Evolutionary conservation across 495 filamentous ascomycete genomes (phyloP), one percentile per base, ranked within the genome.

Genomic region (Extremus antarcticus): DNA sequence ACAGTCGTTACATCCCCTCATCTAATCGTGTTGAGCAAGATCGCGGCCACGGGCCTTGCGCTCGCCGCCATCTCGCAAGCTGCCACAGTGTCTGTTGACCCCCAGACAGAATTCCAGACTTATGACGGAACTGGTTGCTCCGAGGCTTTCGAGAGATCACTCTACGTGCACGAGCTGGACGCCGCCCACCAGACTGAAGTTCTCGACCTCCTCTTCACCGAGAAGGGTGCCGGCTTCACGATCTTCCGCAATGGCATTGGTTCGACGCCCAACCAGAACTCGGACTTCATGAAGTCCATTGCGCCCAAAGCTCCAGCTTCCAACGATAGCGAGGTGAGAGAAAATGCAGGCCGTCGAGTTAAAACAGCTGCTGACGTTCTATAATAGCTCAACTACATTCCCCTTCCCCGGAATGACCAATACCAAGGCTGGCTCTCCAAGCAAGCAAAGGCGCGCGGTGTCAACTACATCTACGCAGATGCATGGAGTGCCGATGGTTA

Each of bases 91-190:
- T 76, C 81, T 45, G 81, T 95, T 63, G 88, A 88, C 54, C 94
- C 90, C 62, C 89, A 89, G 35, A 95, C 89, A 0, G 83, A 86
- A 0, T 74, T 91, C 15, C 82, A 87, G 19, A 82, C 90, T 59
- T 91, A 95, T 53, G 87, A 94, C 25, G 78, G 80, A 38, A 83
- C 95, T 56, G 76, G 76, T 25, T 67, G 75, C 35, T 76, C 74
- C 23, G 65, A 79, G 54, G 75, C 77, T 9, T 79, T 79, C 57
- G 69, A 72, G 29, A 69, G 74, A 13, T 73, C 72, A 1, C 62
- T 64, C 23, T 66, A 70, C 25, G 61, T 78, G 43, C 60, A 73
- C 35, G 63, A 71, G 46, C 52, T 70, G 19, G 29, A 62, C 8
- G 55, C 58, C 4, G 57, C 63, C 0, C 61, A 61, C 0, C 66